phyloP scores from a whole-genome alignment of 2,329 filamentous ascomycete species.

The Aspergillus intermedius region DNA sequence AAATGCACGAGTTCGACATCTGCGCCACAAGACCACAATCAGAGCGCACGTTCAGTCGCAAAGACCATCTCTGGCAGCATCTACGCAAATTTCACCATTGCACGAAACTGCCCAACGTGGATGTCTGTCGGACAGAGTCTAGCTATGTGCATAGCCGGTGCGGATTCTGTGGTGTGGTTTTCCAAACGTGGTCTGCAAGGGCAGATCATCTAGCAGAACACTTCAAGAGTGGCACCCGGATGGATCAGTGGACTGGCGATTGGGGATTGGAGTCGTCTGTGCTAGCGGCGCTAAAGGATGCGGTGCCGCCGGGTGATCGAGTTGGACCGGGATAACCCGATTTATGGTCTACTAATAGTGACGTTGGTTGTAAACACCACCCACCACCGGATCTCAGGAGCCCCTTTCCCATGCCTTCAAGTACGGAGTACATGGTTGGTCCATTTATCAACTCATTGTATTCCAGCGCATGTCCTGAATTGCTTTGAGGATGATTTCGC shows the following conservation, averaged over 20 bases:
- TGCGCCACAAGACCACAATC: conserved; percentile 46
- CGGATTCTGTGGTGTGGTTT: conserved; percentile 46
- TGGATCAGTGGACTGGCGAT: conserved; percentile 52
- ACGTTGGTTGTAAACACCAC: too few relatives aligned
- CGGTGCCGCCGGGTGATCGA: conserved; percentile 23
- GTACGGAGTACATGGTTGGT: too few relatives aligned
- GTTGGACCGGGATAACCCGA: background rate
- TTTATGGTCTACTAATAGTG: too few relatives aligned
- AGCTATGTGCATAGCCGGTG: conserved; percentile 49
- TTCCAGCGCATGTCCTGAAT: too few relatives aligned
- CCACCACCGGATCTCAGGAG: too few relatives aligned
- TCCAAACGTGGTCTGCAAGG: conserved; percentile 47
- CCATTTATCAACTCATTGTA: too few relatives aligned
- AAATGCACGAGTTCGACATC: conserved; percentile 47
- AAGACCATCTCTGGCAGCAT: conserved; percentile 54
- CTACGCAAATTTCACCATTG: conserved; percentile 50
- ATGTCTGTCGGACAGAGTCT: conserved; percentile 48
- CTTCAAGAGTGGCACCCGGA: conserved; percentile 48
- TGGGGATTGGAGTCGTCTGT: conserved; percentile 40
- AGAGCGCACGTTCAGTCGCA: conserved; percentile 51
- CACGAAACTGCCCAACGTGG: conserved; percentile 46
- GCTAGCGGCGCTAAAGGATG: conserved; percentile 28
- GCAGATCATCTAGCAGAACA: conserved; percentile 50
- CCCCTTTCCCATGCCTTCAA: too few relatives aligned
- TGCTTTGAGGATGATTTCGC: too few relatives aligned